Percentiles rank a stretch among this genome's conserved stretches.
phyloP scores from a whole-genome alignment of 176 grass and related monocot species.

The Avena atlantica region DNA sequence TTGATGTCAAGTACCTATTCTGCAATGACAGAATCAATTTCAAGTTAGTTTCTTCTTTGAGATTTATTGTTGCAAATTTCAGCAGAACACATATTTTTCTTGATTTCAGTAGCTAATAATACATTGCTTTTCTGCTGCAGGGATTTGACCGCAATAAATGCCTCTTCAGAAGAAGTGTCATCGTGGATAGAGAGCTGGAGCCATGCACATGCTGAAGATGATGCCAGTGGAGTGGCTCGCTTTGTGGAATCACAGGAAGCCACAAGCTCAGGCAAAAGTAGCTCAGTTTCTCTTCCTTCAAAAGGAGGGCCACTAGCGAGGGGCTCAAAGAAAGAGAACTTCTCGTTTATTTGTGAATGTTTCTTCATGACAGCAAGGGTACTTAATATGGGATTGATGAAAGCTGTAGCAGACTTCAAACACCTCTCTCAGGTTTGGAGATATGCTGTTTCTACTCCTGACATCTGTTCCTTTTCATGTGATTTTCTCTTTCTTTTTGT shows the following conservation, averaged over 20 bases:
- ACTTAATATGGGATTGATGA: conserved; percentile 92
- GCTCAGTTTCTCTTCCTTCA: conserved; percentile 39
- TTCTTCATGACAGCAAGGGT: conserved; percentile 98
- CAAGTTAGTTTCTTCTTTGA: conserved; percentile 54
- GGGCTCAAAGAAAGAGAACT: conserved; percentile 75
- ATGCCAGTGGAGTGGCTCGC: conserved; percentile 50
- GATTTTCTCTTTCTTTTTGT: neutral
- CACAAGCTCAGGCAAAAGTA: conserved; percentile 70
- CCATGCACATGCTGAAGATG: conserved; percentile 55
- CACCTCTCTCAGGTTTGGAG: conserved; percentile 83
- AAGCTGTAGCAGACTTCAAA: conserved; percentile 90
- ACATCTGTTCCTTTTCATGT: conserved; percentile 30
- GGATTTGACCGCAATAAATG: conserved; percentile 92
- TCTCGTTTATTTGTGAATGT: conserved; percentile 94
- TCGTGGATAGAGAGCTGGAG: conserved; percentile 73
- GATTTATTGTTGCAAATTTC: conserved; percentile 18
- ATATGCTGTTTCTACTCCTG: conserved; percentile 18
- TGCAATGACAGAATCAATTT: conserved; percentile 78
- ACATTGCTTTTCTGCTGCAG: conserved; percentile 47
- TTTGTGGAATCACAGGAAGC: conserved; percentile 64
- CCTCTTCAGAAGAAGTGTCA: conserved; percentile 89
- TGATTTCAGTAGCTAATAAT: conserved; percentile 42
- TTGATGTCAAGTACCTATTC: conserved; percentile 87
- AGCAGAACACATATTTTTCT: conserved; percentile 21
- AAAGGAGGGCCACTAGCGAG: conserved; percentile 45